Evolutionary conservation across 345 rosid genomes (phyloP), one percentile per base, ranked within the genome.

Genomic region (Populus tremula): DNA sequence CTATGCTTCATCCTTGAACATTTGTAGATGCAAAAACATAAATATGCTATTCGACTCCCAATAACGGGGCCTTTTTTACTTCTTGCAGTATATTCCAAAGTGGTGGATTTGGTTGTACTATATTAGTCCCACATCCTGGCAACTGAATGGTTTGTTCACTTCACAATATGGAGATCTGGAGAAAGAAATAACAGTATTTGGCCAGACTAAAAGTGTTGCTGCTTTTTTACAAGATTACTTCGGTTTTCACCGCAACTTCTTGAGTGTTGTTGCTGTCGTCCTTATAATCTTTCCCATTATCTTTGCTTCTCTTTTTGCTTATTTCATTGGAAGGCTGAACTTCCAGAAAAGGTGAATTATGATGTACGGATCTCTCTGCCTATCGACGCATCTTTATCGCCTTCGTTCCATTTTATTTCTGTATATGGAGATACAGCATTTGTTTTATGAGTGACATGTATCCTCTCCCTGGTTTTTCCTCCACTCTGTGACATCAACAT

Each of bases 91-190:
- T 69, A 87, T 94, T n/a, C 96, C 98, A 6, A 85, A 82, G 41
- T 93, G 95, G 94, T 93, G 98, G 97, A 76, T 89, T 8, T 94
- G 97, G 97, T 33, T 88, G 54, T 93, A 88, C 75, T 91, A 90
- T 72, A 5, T 87, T 29, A 70, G 80, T 33, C 97, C 97, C 0
- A 88, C 95, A 5, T 89, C 97, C 9, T 94, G 98, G 98, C 77
- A 85, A 0, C 74, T 94, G 66, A 90, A 91, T 29, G 79, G 84
- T 25, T 66, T 89, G 83, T 77, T 94, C 25, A 82, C 88, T 65
- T 89, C 98, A 41, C 98, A 94, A 25, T 94, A 87, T 64, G 98
- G 98, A 8, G 97, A 93, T 79, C 71, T 82, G 2, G 75, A 87
- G 41, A 76, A 80, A 75, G 35, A 85, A 43, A 84, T 93, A 49